Conservation (phyloP, 495 filamentous ascomycete species). For the Hypoxylon perforatum region DNA sequence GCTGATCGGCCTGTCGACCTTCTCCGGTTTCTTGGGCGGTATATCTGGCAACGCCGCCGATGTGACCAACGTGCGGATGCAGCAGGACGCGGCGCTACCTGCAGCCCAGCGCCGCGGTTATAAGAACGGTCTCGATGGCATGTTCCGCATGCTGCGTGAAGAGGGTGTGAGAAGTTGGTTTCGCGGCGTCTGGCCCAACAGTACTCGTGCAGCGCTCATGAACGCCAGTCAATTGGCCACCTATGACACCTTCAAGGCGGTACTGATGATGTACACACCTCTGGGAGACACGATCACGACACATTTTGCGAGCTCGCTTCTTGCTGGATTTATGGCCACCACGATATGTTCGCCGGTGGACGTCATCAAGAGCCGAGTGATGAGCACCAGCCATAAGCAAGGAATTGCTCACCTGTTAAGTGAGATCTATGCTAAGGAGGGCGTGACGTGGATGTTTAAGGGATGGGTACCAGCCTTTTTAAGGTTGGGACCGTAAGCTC, state of each 20-base stretch:
- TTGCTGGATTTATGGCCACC: constrained; percentile 93
- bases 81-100: constrained; percentile 89
- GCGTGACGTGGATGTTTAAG: constrained; percentile 89
- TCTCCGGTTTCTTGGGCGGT: constrained; percentile 89
- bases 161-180: constrained; percentile 81
- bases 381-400: constrained; percentile 76
- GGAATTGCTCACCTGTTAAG: constrained; percentile 68
- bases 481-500: constrained; percentile 74
- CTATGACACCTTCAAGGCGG: constrained; percentile 89
- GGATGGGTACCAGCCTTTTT: constrained; percentile 99
- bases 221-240: constrained; percentile 89
- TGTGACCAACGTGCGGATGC: constrained; percentile 98
- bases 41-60: constrained; percentile 93
- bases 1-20: constrained; percentile 81
- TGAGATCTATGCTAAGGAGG: constrained; percentile 81
- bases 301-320: constrained; percentile 86
- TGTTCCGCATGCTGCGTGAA: constrained; percentile 82
- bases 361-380: constrained; percentile 96
- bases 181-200: constrained; percentile 93
- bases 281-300: constrained; percentile 82
- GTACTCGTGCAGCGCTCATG: constrained; percentile 90
- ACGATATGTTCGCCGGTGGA: constrained; percentile 96
- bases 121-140: constrained; percentile 85
- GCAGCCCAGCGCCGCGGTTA: constrained; percentile 82
- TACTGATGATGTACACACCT: constrained; percentile 72